Evolutionary conservation across 352 stramenopile species (phyloP), one percentile per base, ranked within the genome.

Genomic region (Phytopythium sindhum): DNA sequence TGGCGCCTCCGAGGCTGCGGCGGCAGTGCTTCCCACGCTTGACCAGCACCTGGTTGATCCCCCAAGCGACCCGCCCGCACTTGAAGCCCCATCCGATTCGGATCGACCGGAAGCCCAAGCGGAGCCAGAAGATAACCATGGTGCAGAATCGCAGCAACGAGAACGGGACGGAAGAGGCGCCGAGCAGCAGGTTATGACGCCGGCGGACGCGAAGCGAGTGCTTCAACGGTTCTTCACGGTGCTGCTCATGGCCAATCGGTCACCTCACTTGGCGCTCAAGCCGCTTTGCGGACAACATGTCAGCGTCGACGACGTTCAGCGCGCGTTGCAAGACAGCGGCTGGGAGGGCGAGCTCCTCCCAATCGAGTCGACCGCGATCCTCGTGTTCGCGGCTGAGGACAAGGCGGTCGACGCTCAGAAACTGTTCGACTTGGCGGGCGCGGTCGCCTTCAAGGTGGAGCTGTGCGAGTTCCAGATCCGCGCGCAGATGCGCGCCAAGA

Each of bases 381-480:
- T 57, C 12, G 12, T 17, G 51, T 39, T 42, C 5, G 19, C 33
- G 26, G 41, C 4, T 6, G 61, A 68, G 21, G 17, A 45, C 3
- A 29, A 61, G 4, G 10, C 41, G 17, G 17, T 57, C 33, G 51
- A 57, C 17, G 28, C 51, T 1, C 51, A 57, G 51, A 33, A 19
- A 9, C 37, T 80, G 2, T 24, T 62, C 8, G 73, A 84, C 17
- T 48, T 74, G 7, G 65, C 65, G 1, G 65, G 65, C 2, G 63
- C 65, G 1, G 58, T 68, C n/a, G 69, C 63, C 4, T 86, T 86
- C 59, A 69, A 65, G 15, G 56, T 80, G 24, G 77, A 86, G 60
- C 63, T 84, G 35, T 69, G 77, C 50, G 77, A 86, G 60, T 79
- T 79, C 57, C 72, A 86, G 59, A 54, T 86, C 17, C 77, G 77